Conservation (phyloP, 73 alveolate genomes). For the Paramecium biaurelia region DNA sequence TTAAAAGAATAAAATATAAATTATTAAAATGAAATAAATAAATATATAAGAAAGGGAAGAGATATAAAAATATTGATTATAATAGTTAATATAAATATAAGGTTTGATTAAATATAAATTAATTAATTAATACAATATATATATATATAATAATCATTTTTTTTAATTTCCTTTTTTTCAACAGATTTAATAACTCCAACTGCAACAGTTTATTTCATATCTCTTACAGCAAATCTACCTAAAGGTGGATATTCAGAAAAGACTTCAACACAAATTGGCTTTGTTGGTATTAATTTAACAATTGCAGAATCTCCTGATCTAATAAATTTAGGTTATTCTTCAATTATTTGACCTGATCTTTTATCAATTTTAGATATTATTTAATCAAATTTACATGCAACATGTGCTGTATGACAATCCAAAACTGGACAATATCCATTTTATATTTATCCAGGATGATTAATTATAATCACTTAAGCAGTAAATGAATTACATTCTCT, state of each 20-base stretch:
- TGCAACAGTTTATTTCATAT: conserved; percentile 96
- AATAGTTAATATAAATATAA: too few species aligned
- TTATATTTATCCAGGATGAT: conserved; percentile 92
- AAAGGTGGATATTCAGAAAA: conserved; percentile 90
- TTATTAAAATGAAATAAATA: too few species aligned
- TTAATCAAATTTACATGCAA: conserved; percentile 89
- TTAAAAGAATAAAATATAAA: too few species aligned
- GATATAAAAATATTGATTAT: too few species aligned
- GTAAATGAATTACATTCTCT: conserved; percentile 67
- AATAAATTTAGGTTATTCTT: conserved; percentile 88
- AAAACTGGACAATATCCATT: conserved; percentile 92
- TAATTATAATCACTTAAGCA: conserved; percentile 89
- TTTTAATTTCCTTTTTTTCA: conserved; percentile 43
- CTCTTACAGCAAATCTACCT: conserved; percentile 98
- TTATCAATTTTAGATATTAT: conserved; percentile 83
- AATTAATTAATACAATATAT: neutral
- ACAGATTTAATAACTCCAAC: conserved; percentile 87
- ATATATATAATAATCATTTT: neutral
- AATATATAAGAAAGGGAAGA: too few species aligned
- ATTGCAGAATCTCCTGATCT: conserved; percentile 90
- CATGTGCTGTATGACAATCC: conserved; percentile 97
- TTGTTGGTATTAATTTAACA: conserved; percentile 82
- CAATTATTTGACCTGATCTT: conserved; percentile 86
- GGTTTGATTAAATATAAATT: too few species aligned
- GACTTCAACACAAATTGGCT: conserved; percentile 89